Evolutionary conservation across 2,329 filamentous ascomycete genomes (phyloP), one percentile per base, ranked within the genome.

Genomic region (Geosmithia putterillii): DNA sequence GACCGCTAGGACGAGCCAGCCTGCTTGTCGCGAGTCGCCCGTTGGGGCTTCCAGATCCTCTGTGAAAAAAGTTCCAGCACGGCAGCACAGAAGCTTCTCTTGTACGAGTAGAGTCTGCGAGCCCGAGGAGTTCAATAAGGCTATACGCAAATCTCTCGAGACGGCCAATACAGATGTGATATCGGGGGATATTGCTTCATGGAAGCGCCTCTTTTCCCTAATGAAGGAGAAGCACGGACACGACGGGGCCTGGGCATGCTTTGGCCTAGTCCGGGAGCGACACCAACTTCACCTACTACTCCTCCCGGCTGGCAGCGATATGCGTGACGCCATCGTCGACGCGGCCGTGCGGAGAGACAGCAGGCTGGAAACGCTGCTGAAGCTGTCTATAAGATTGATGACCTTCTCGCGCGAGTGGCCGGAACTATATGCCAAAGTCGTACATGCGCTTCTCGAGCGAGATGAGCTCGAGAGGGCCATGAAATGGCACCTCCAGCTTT

Each of bases 401-500:
- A 52, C 57, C 3, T 46, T 57, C 2, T 49, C 54, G 23, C 63
- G 63, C 12, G 54, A 54, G 36, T 77, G 72, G 73, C 73, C 73
- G 2, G 52, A 63, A 12, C 53, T 76, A 2, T 76, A 77, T 48
- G 54, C 56, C n/a, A 67, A 59, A n/a, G 50, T 69, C 12, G 51
- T 78, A 17, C 56, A 63, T 18, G 58, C 60, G 47, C 66, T 67
- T 40, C 56, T 77, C 5, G 55, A 53, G 1, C 60, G 59, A 21
- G 57, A 54, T 22, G 56, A 65, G 38, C 63, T 62, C 42, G 54
- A 57, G 1, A 53, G 60, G 39, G 66, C 61, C 7, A 44, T 71
- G 38, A 57, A 57, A 22, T 76, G 73, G 72, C 71, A 76, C 48
- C 35, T 67, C 4, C 62, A 58, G 5, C 53, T 77, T 18, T 58